phyloP scores from a whole-genome alignment of 352 stramenopile species.

The Phytophthora pistaciae region DNA sequence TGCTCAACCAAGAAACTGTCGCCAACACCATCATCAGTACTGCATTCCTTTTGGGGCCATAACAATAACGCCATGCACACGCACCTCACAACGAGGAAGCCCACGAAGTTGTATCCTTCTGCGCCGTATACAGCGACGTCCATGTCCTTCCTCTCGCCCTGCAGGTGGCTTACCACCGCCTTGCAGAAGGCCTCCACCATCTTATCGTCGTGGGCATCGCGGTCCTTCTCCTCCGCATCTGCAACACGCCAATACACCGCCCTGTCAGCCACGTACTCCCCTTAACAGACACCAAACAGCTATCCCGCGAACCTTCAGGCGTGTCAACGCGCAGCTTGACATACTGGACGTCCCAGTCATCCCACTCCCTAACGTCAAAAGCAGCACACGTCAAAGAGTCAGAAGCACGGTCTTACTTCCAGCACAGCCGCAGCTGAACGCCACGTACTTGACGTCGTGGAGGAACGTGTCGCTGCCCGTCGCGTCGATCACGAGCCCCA shows the following conservation, averaged over 20 bases:
- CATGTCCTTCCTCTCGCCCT: slow-evolving; percentile 74
- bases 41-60: no score
- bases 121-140: slow-evolving; percentile 79
- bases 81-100: slow-evolving; percentile 80
- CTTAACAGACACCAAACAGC: not conserved
- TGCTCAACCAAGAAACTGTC: slow-evolving; percentile 79
- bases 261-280: slow-evolving; percentile 2
- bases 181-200: slow-evolving; percentile 73
- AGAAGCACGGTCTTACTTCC: not conserved
- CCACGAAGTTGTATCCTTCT: slow-evolving; percentile 75
- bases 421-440: not conserved
- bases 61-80: slow-evolving; percentile 1
- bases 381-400: not conserved
- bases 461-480: slow-evolving; percentile 75
- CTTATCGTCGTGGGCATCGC: slow-evolving; percentile 51
- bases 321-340: slow-evolving; percentile 65
- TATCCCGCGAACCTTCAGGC: slow-evolving; percentile 40
- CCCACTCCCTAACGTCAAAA: slow-evolving; percentile 71
- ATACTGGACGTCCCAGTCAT: slow-evolving; percentile 90
- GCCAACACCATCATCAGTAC: not conserved
- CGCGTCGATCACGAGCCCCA: slow-evolving; percentile 85
- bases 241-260: slow-evolving; percentile 8
- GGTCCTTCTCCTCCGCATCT: slow-evolving; percentile 44
- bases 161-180: slow-evolving; percentile 63
- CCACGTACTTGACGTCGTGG: slow-evolving; percentile 77